These are phyloP conservation scores for Fusarium miscanthi DNA, from an alignment of 2,329 filamentous ascomycete genomes.

Conservation along the genomic window DNA sequence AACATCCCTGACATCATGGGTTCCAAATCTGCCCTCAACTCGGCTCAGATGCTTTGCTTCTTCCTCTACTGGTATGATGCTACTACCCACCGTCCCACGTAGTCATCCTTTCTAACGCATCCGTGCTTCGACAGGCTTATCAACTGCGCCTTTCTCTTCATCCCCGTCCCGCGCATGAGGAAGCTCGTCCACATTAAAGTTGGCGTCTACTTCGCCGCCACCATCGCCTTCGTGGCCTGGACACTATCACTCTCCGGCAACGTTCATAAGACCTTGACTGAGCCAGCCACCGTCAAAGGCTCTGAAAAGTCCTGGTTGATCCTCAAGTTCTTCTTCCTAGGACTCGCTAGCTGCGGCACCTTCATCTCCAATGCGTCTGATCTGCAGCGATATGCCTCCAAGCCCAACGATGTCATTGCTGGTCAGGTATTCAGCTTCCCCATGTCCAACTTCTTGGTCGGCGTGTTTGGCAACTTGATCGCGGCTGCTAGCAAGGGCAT, in stretches of 20 bases:
- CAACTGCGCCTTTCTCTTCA: constrained; percentile 7
- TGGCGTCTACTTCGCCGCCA: constrained; percentile 2
- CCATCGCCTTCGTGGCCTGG: constrained; percentile 13
- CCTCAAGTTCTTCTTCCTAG: constrained; percentile 14
- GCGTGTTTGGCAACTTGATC: constrained; percentile 4
- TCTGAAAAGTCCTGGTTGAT: constrained; percentile 13
- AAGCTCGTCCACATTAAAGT: constrained; percentile 17
- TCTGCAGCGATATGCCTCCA: not conserved
- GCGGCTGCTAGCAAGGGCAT: constrained; percentile 16
- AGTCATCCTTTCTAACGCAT: not conserved
- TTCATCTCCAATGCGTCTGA: constrained; percentile 11
- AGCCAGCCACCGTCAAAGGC: not conserved
- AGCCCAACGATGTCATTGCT: not conserved
- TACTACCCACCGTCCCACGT: accelerated
- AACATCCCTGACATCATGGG: constrained; percentile 19
- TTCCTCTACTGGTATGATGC: constrained; percentile 5
- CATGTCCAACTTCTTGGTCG: constrained; percentile 7
- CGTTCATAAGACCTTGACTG: not conserved
- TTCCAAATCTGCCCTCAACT: constrained; percentile 10
- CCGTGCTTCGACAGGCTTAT: not conserved
- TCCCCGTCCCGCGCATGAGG: constrained; percentile 1
- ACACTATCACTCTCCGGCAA: not conserved
- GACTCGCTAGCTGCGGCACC: constrained; percentile 4
- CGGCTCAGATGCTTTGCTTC: constrained; percentile 18
- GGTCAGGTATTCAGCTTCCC: constrained; percentile 6